These are phyloP conservation scores for Penicillium nordicum DNA, from an alignment of 2,329 filamentous ascomycete genomes.

Conservation along the genomic window DNA sequence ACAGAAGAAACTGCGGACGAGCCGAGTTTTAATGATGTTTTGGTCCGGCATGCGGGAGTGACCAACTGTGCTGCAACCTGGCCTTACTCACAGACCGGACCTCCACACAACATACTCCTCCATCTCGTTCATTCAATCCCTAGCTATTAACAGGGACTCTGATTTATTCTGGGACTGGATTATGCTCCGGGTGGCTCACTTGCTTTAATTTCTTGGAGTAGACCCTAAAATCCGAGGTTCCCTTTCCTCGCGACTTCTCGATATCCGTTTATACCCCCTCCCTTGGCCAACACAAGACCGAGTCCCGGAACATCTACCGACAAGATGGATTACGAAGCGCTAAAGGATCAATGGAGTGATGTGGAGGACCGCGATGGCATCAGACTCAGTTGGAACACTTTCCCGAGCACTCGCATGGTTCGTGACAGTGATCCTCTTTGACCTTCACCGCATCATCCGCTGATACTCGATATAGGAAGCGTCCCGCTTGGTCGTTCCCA, in stretches of 20 bases:
- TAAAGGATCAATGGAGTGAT: conserved; percentile 96
- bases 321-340: conserved; percentile 83
- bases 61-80: conserved; percentile 46
- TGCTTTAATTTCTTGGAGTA: conserved; percentile 22
- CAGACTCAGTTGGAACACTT: conserved; percentile 96
- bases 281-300: conserved; percentile 25
- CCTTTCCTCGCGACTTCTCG: conserved; percentile 15
- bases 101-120: conserved; percentile 38
- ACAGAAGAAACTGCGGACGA: conserved; percentile 21
- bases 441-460: conserved; percentile 17
- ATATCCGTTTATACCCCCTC: conserved; percentile 21
- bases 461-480: conserved; percentile 65
- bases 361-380: conserved; percentile 95
- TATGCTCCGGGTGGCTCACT: conserved; percentile 29
- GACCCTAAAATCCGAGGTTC: conserved; percentile 15
- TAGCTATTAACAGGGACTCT: conserved; percentile 30
- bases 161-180: conserved; percentile 26
- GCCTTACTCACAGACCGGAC: conserved; percentile 38
- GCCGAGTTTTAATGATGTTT: conserved; percentile 29
- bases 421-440: conserved; percentile 30
- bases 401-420: conserved; percentile 96
- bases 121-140: conserved; percentile 27
- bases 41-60: conserved; percentile 33
- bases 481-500: conserved; percentile 88
- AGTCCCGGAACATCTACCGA: conserved; percentile 20